Percentiles rank a stretch among this genome's conserved stretches.
Evolutionary conservation across 306 rosid species (phyloP).

Genomic region (Arachis stenosperma): DNA sequence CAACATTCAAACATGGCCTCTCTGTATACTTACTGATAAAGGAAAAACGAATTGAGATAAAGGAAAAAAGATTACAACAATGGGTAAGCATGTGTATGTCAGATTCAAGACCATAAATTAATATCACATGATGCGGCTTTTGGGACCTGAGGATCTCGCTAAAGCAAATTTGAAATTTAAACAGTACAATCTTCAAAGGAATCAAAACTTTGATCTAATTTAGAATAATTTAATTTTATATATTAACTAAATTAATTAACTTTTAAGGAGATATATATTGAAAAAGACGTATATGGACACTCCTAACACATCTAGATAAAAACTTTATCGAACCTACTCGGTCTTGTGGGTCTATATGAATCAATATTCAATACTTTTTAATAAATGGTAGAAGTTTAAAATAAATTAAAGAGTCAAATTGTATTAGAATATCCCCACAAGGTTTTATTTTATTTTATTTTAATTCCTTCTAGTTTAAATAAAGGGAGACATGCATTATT

Average conservation of each 20-base stretch:
- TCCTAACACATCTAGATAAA: no score
- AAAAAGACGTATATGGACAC: neutral
- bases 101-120: constrained; percentile 21
- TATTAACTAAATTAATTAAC: neutral
- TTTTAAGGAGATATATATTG: neutral
- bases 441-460: neutral
- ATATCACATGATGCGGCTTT: neutral
- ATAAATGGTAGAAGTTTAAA: no score
- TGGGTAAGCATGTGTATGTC: constrained; percentile 29
- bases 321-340: no score
- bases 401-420: neutral
- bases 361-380: no score
- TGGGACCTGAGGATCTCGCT: neutral
- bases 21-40: constrained; percentile 19
- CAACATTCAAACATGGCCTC: constrained; percentile 17
- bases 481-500: neutral
- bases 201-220: no score
- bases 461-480: neutral
- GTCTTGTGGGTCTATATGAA: no score
- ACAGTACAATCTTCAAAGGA: neutral
- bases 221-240: neutral
- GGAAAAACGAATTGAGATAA: constrained; percentile 19
- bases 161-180: neutral
- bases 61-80: constrained; percentile 14
- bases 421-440: neutral